phyloP scores from a whole-genome alignment of 2,329 filamentous ascomycete genomes.

The Pyrenochaeta sp. region DNA sequence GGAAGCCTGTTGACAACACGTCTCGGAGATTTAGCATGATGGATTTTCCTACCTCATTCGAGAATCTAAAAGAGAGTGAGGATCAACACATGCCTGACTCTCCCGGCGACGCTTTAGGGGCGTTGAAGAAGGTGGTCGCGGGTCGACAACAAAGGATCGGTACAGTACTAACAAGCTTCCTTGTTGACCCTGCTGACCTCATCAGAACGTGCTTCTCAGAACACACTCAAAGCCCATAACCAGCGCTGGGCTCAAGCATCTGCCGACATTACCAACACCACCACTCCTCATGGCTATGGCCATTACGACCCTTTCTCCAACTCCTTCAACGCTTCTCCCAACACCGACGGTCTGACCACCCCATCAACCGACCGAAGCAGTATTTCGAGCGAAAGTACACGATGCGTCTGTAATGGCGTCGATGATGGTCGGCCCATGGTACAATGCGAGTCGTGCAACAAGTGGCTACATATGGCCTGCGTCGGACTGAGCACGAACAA shows the following conservation, averaged over 20 bases:
- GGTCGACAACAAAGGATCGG: constrained; percentile 47
- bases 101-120: constrained; percentile 51
- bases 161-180: constrained; percentile 23
- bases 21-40: constrained; percentile 45
- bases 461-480: constrained; percentile 68
- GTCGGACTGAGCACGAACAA: constrained; percentile 62
- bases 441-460: constrained; percentile 70
- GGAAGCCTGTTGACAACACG: constrained; percentile 31
- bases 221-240: constrained; percentile 54
- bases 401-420: constrained; percentile 66
- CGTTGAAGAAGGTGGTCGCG: constrained; percentile 52
- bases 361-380: constrained; percentile 63
- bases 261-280: constrained; percentile 42
- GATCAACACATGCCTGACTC: constrained; percentile 42
- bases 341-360: constrained; percentile 58
- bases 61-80: constrained; percentile 24
- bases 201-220: constrained; percentile 44
- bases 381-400: constrained; percentile 60
- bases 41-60: constrained; percentile 40
- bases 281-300: constrained; percentile 25
- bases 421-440: constrained; percentile 66
- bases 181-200: constrained; percentile 23
- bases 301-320: constrained; percentile 50
- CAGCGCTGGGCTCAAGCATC: constrained; percentile 57
- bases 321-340: constrained; percentile 53